Conservation (phyloP, 148 eudicot genomes). For the Cornus controversa region DNA sequence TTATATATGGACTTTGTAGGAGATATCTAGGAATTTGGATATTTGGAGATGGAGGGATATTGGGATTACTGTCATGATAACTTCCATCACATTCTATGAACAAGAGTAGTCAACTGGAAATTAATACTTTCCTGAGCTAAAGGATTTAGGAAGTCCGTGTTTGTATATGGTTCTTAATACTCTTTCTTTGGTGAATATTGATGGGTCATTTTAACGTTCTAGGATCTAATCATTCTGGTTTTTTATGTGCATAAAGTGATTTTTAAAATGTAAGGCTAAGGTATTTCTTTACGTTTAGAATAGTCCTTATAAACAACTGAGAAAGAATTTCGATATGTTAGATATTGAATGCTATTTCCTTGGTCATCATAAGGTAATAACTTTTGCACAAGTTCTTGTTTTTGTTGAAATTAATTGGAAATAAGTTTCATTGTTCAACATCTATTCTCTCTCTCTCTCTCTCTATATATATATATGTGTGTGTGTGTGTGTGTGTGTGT, state of each 20-base stretch:
- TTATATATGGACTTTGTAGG: background rate
- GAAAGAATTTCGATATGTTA: background rate
- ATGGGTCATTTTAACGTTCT: background rate
- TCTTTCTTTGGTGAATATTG: background rate
- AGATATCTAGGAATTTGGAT: background rate
- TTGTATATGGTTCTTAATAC: no score
- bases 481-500: no score
- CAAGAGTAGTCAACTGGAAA: background rate
- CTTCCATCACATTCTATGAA: background rate
- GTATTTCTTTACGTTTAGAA: background rate
- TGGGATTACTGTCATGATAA: background rate
- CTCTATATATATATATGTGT: no score
- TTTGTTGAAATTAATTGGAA: background rate
- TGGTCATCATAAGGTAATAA: background rate
- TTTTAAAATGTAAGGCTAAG: background rate
- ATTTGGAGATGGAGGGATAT: background rate
- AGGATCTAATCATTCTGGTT: background rate
- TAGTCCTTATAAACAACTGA: background rate
- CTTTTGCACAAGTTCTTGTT: background rate
- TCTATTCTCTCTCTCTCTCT: no score
- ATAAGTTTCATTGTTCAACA: background rate
- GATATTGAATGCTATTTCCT: background rate
- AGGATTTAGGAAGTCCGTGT: no score
- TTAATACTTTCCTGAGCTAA: background rate
- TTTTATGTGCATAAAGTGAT: background rate